Conservation (phyloP, 345 rosid species). For the Erysimum cheiranthoides region DNA sequence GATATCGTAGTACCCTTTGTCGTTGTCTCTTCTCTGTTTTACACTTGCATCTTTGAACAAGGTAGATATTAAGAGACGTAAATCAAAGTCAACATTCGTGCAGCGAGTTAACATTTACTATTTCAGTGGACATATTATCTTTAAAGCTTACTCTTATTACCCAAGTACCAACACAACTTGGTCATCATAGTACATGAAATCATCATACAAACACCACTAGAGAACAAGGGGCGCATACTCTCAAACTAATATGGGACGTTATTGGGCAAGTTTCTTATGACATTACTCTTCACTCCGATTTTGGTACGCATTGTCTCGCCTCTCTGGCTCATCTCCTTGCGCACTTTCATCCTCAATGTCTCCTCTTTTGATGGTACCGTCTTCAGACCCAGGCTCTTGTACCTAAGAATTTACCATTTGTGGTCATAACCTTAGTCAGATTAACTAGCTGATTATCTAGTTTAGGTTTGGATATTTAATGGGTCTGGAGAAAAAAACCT, state of each 20-base stretch:
- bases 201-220: neutral
- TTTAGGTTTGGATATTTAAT: neutral
- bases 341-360: slow-evolving; percentile 75
- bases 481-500: slow-evolving; percentile 52
- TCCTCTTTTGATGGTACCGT: slow-evolving; percentile 79
- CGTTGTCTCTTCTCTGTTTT: slow-evolving; percentile 11
- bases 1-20: slow-evolving; percentile 18
- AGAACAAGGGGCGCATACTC: neutral
- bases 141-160: slow-evolving; percentile 13
- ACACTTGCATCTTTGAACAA: slow-evolving; percentile 10
- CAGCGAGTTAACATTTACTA: neutral
- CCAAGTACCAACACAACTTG: slow-evolving; percentile 23
- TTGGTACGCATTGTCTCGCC: slow-evolving; percentile 78
- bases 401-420: slow-evolving; percentile 53
- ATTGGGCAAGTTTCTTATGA: slow-evolving; percentile 82
- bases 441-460: slow-evolving; percentile 16
- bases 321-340: slow-evolving; percentile 70
- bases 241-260: slow-evolving; percentile 67
- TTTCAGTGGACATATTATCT: neutral
- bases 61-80: slow-evolving; percentile 5
- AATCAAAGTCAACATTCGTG: slow-evolving; percentile 26
- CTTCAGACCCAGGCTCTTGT: slow-evolving; percentile 83
- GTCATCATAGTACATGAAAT: slow-evolving; percentile 17
- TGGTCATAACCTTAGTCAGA: slow-evolving; percentile 3
- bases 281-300: slow-evolving; percentile 80